phyloP scores from a whole-genome alignment of 108 stramenopile genomes.

The Cyclostephanos invisitatus region DNA sequence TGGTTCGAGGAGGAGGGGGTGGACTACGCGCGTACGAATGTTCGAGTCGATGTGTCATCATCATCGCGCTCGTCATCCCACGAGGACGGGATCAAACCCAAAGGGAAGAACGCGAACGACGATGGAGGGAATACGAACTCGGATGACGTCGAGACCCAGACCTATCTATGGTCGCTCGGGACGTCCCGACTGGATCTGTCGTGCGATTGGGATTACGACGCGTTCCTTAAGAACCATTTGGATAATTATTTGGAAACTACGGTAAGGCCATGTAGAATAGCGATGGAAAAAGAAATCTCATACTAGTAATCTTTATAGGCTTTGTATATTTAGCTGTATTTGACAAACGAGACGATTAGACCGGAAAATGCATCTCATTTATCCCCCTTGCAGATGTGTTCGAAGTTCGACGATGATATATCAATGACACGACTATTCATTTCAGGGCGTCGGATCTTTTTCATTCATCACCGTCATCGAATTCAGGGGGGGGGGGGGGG shows the following conservation, averaged over 20 bases:
- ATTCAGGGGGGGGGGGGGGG: no score
- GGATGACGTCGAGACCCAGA: conserved; percentile 28
- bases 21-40: conserved; percentile 53
- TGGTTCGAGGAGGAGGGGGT: conserved; percentile 65
- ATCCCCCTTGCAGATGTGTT: no score
- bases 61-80: not conserved
- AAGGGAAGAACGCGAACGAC: not conserved
- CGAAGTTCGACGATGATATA: not conserved
- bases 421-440: not conserved
- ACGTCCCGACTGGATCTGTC: conserved; percentile 41
- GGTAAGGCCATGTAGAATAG: not conserved
- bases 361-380: no score
- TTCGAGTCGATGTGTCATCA: conserved; percentile 34
- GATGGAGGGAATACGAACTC: not conserved
- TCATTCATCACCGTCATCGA: not conserved
- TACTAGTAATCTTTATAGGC: not conserved
- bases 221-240: conserved; percentile 48
- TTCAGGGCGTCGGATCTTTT: not conserved
- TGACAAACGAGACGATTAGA: no score
- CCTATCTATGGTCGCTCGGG: conserved; percentile 57
- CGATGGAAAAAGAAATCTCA: conserved; percentile 6
- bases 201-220: conserved; percentile 52
- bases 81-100: not conserved
- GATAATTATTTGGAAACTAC: conserved; percentile 49
- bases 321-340: no score